Base-by-base conservation (phyloP, 2,329 filamentous ascomycete genomes). In the Hymenoscyphus albidus region DNA sequence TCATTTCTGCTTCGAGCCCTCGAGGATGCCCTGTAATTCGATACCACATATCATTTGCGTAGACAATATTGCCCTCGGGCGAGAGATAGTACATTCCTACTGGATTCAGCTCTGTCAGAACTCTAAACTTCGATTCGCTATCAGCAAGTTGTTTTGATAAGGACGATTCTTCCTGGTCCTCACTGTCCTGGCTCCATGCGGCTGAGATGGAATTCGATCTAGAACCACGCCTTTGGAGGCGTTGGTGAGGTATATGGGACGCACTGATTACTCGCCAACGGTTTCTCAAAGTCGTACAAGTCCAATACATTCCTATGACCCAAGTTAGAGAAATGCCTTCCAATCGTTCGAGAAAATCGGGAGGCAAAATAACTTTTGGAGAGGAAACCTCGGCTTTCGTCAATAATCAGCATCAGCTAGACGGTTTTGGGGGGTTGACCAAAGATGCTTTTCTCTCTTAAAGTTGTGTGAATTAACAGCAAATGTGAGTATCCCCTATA, bases 81-180 rank as follows among this genome's bases (percentile, higher is more conserved):
- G 62, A 62, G 10, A 87, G 85, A 65, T 92, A 89, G 75, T 93
- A 93, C 78, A 95, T 88, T 42, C 91, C 91, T 0, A 93, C 90
- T 0, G 91, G 91, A 0, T 90, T 89, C 67, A 92, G 90, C 72
- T 93, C 90, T 1, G 91, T 90, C 87, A 94, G 91, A 48, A 89
- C 83, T 1, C 89, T 91, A 73, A 94, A 93, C 64, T 89, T 88
- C 54, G 89, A 87, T 75, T 94, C 91, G 74, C 86, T 86, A 70
- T 88, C 85, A 58, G 82, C 62, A 40, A 71, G 61, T 14, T 69
- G 65, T 58, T 67, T 68, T 10, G 59, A 65, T 3, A 70, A 42
- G 1, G 63, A 59, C 5, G 56, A 62, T 40, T 70, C 67, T 31
- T 68, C 67, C 4, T 60, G 57, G 22, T 60, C 4, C 1, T 54